These are phyloP conservation scores for Polytrichum formosum DNA, from an alignment of 225 moss, liverwort and hornwort species.

Conservation along the genomic window DNA sequence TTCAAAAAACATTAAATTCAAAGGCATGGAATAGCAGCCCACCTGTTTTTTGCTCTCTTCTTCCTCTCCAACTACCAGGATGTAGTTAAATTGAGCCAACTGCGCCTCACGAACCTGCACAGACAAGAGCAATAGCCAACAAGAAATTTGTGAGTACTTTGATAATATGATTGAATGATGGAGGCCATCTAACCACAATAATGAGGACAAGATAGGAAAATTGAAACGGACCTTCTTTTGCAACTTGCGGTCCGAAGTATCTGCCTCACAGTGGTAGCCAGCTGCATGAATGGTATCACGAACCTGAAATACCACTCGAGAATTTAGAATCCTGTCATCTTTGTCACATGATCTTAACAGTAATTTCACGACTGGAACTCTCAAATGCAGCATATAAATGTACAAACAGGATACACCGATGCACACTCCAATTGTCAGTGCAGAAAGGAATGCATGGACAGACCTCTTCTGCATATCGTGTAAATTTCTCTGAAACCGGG, in stretches of 20 bases:
- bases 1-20: too few relatives aligned
- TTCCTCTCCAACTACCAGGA: constrained; percentile 88
- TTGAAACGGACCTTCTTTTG: constrained; percentile 52
- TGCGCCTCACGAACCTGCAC: constrained; percentile 87
- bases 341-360: too few relatives aligned
- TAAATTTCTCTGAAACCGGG: constrained; percentile 80
- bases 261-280: constrained; percentile 80
- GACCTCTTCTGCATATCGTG: constrained; percentile 73
- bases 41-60: constrained; percentile 65
- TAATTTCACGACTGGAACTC: too few relatives aligned
- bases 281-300: constrained; percentile 59
- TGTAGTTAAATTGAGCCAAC: constrained; percentile 92
- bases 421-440: neutral
- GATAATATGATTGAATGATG: too few relatives aligned
- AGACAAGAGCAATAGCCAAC: neutral
- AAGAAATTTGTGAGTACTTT: too few relatives aligned
- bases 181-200: too few relatives aligned
- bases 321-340: too few relatives aligned
- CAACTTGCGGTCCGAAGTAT: constrained; percentile 65
- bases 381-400: too few relatives aligned
- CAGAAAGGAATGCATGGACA: constrained; percentile 1
- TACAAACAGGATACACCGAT: too few relatives aligned
- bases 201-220: neutral
- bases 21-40: neutral
- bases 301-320: constrained; percentile 37